These are phyloP conservation scores for Mortierella sp. DNA, from an alignment of 371 early-diverging fungal genomes.

Conservation along the genomic window DNA sequence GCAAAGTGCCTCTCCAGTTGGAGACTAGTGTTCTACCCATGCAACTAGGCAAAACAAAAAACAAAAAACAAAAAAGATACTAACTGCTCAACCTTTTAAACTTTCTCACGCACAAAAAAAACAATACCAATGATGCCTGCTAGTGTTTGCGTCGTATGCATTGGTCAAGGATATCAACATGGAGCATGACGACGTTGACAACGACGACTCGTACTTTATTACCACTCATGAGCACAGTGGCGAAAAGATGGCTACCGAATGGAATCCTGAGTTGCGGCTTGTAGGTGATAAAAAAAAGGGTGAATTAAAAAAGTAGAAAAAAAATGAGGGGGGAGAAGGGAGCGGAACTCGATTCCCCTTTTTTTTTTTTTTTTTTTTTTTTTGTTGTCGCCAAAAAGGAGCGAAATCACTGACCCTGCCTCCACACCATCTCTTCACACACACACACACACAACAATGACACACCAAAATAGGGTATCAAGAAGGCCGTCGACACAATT, in stretches of 20 bases:
- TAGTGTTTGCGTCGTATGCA: conserved; percentile 41
- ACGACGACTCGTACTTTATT: conserved; percentile 35
- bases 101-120: neutral
- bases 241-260: conserved; percentile 40
- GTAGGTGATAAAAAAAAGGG: conserved; percentile 5
- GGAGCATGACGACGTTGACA: conserved; percentile 34
- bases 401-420: neutral
- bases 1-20: too few relatives aligned
- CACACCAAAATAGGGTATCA: conserved; percentile 20
- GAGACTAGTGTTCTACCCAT: too few relatives aligned
- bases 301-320: too few relatives aligned
- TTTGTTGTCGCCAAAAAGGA: neutral
- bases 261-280: conserved; percentile 41
- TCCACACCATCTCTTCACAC: neutral
- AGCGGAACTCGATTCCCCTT: too few relatives aligned
- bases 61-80: neutral
- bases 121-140: neutral
- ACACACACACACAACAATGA: neutral
- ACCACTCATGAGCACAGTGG: conserved; percentile 18
- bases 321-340: too few relatives aligned
- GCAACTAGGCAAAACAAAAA: neutral
- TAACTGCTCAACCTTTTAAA: too few relatives aligned
- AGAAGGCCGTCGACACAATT: conserved; percentile 31
- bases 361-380: too few relatives aligned
- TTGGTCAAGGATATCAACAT: conserved; percentile 31